Evolutionary conservation across 2,329 filamentous ascomycete species (phyloP).

Genomic region (Diaporthe ilicicola): DNA sequence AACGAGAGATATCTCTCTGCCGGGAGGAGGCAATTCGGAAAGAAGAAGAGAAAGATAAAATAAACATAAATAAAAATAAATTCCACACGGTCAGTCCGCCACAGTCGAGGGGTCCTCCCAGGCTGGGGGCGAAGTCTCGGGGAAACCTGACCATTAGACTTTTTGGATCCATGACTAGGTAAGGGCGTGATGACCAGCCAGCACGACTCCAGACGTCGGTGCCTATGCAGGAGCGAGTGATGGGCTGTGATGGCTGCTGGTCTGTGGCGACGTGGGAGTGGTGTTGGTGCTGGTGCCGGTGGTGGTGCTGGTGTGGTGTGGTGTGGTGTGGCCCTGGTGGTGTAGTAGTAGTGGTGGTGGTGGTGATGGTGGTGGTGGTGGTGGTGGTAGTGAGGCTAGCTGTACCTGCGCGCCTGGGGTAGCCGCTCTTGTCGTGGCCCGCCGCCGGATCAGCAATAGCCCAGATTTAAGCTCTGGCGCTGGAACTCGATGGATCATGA

Average conservation of each 20-base stretch:
- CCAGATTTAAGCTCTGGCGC: background rate
- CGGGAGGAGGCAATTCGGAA: background rate
- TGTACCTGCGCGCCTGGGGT: background rate
- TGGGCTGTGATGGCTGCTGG: background rate
- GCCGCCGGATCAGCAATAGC: conserved; percentile 21
- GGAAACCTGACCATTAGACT: background rate
- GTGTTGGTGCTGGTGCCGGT: background rate
- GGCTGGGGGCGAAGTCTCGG: background rate
- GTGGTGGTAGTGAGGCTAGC: background rate
- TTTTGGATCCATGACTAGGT: conserved; percentile 2
- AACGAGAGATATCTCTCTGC: background rate
- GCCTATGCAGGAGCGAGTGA: background rate
- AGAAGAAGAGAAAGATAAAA: too few species aligned
- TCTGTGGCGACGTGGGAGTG: conserved; percentile 15
- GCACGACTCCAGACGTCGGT: background rate
- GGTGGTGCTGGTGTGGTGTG: too few species aligned
- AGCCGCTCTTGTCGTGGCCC: background rate
- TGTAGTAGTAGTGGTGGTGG: background rate
- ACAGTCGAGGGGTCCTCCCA: background rate
- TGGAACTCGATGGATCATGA: conserved; percentile 18
- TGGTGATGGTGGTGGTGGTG: background rate
- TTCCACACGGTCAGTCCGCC: background rate
- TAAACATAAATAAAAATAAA: too few species aligned
- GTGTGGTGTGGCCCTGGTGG: background rate
- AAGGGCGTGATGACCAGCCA: background rate